These are phyloP conservation scores for Halophytophthora batemanensis DNA, from an alignment of 352 stramenopile genomes.

Conservation along the genomic window DNA sequence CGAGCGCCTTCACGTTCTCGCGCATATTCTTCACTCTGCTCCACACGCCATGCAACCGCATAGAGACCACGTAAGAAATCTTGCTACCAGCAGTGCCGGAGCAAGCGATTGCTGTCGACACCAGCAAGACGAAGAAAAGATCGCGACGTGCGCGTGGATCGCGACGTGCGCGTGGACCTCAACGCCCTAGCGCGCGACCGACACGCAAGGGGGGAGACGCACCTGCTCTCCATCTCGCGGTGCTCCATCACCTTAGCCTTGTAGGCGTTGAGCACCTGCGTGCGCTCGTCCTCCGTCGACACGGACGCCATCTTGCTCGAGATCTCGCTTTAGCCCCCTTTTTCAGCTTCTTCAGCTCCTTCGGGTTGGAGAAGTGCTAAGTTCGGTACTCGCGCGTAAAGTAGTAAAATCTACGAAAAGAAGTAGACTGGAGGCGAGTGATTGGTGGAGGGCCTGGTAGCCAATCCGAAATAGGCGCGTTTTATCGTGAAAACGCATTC, in stretches of 20 bases:
- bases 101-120: not conserved
- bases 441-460: too few relatives aligned
- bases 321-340: constrained; percentile 8
- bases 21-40: constrained; percentile 95
- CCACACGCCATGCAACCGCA: constrained; percentile 2
- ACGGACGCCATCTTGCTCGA: constrained; percentile 50
- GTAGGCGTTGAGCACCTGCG: constrained; percentile 94
- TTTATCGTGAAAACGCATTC: too few relatives aligned
- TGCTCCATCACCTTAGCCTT: constrained; percentile 96
- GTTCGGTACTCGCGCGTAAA: too few relatives aligned
- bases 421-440: too few relatives aligned
- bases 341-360: constrained; percentile 22
- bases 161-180: not conserved
- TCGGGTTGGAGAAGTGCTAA: too few relatives aligned
- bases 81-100: too few relatives aligned
- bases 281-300: constrained; percentile 80
- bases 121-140: not conserved
- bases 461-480: too few relatives aligned
- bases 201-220: constrained; percentile 11
- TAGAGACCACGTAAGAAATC: constrained; percentile 4
- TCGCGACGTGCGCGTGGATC: too few relatives aligned
- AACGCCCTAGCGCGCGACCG: not conserved
- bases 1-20: constrained; percentile 94
- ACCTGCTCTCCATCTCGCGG: constrained; percentile 94
- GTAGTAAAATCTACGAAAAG: too few relatives aligned